Conservation (phyloP, 495 filamentous ascomycete genomes). For the Aspergillus wentii region DNA sequence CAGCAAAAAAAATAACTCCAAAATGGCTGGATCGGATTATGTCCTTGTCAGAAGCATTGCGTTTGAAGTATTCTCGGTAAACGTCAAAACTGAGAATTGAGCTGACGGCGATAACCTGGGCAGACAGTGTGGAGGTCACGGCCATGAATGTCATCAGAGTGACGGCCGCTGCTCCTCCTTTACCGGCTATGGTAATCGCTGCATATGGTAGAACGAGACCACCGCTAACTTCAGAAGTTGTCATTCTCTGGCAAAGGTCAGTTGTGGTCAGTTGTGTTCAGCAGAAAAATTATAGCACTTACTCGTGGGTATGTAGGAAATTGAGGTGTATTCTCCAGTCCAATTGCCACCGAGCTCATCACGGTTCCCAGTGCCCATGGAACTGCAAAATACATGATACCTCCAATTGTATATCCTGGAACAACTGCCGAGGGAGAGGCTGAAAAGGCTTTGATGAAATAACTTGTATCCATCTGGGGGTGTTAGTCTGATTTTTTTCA, state of each 20-base stretch:
- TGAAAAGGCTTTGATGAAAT: constrained; percentile 44
- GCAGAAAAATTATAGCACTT: constrained; percentile 3
- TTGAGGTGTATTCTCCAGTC: constrained; percentile 31
- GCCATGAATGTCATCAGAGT: constrained; percentile 44
- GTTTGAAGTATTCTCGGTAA: constrained; percentile 42
- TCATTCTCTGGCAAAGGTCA: constrained; percentile 41
- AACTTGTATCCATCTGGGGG: constrained; percentile 37
- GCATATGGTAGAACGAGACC: constrained; percentile 40
- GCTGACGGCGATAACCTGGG: constrained; percentile 39
- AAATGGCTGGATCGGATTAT: constrained; percentile 35
- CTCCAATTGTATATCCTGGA: constrained; percentile 41
- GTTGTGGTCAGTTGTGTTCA: neutral
- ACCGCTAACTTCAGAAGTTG: constrained; percentile 26
- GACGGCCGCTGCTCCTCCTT: constrained; percentile 35
- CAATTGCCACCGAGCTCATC: constrained; percentile 35
- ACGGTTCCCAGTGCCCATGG: constrained; percentile 40
- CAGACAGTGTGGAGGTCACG: constrained; percentile 36
- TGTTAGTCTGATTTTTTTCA: constrained; percentile 3
- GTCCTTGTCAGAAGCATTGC: constrained; percentile 29
- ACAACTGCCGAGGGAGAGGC: constrained; percentile 32
- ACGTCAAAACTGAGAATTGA: constrained; percentile 39
- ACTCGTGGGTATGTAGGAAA: constrained; percentile 43
- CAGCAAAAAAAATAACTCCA: constrained; percentile 41
- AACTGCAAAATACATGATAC: constrained; percentile 39
- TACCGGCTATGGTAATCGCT: constrained; percentile 37